A percentile compares a stretch with the other conserved stretches of the same genome.
Evolutionary conservation across 805 yeast genomes (phyloP).

Genomic region (Cyberlindnera saturnus): DNA sequence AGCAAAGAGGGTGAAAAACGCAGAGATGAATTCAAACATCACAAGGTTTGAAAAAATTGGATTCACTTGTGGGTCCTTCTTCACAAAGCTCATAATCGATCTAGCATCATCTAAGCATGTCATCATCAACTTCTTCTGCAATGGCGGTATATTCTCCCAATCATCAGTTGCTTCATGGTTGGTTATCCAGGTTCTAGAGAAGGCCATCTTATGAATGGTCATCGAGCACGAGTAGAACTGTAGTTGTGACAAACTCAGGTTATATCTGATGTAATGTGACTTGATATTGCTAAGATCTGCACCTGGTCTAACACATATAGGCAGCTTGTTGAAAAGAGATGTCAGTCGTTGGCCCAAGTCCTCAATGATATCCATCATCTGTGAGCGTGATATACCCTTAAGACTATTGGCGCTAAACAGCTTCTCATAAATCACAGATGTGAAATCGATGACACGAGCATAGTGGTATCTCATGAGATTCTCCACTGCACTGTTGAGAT

Average conservation of each 20-base stretch:
- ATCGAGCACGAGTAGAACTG: slow-evolving; percentile 14
- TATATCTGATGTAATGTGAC: slow-evolving; percentile 5
- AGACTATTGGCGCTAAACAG: slow-evolving; percentile 19
- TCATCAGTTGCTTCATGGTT: neutral
- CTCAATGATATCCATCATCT: slow-evolving; percentile 14
- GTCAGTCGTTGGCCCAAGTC: slow-evolving; percentile 14
- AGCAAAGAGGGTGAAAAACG: slow-evolving; percentile 21
- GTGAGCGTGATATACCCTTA: slow-evolving; percentile 9
- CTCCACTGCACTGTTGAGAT: slow-evolving; percentile 3
- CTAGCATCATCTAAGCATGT: slow-evolving; percentile 17
- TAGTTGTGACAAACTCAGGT: slow-evolving; percentile 12
- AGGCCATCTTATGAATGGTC: slow-evolving; percentile 24
- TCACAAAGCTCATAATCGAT: slow-evolving; percentile 4
- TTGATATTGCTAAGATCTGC: neutral
- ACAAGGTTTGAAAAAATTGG: slow-evolving; percentile 9
- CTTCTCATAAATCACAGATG: slow-evolving; percentile 13
- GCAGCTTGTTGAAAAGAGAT: neutral
- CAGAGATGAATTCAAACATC: slow-evolving; percentile 17
- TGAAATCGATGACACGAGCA: slow-evolving; percentile 8
- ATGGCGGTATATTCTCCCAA: slow-evolving; percentile 2
- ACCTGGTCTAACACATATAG: slow-evolving; percentile 11
- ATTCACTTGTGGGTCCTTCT: slow-evolving; percentile 4
- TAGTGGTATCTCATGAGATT: slow-evolving; percentile 8
- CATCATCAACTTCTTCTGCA: slow-evolving; percentile 1
- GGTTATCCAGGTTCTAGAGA: slow-evolving; percentile 19